phyloP scores from a whole-genome alignment of 805 yeast genomes.

The Candida pini region DNA sequence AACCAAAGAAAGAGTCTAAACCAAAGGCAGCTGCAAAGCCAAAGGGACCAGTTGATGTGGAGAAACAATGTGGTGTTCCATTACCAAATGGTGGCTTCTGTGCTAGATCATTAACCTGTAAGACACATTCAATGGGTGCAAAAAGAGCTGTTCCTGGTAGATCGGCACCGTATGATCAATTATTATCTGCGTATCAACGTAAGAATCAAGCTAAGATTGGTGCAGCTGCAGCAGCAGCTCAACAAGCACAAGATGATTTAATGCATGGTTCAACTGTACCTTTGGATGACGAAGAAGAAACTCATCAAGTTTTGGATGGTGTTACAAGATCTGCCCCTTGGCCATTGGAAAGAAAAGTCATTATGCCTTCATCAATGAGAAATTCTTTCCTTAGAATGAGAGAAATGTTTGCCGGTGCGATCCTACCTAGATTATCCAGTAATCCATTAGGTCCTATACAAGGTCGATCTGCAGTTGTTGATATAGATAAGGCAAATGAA shows the following conservation, averaged over 20 bases:
- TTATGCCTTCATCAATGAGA: slow-evolving; percentile 66
- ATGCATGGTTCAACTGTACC: slow-evolving; percentile 41
- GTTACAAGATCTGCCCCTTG: slow-evolving; percentile 72
- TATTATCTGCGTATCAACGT: slow-evolving; percentile 85
- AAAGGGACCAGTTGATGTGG: slow-evolving; percentile 85
- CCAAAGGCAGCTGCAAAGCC: slow-evolving; percentile 47
- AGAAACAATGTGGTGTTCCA: slow-evolving; percentile 93
- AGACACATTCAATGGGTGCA: slow-evolving; percentile 98
- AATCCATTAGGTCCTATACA: slow-evolving; percentile 68
- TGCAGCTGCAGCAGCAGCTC: slow-evolving; percentile 73
- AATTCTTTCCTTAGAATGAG: slow-evolving; percentile 78
- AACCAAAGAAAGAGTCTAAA: slow-evolving; percentile 28
- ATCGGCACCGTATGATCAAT: slow-evolving; percentile 84
- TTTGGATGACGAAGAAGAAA: slow-evolving; percentile 86
- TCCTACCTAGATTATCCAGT: slow-evolving; percentile 54
- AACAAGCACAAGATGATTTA: slow-evolving; percentile 67
- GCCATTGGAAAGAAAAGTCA: slow-evolving; percentile 74
- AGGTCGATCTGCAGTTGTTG: slow-evolving; percentile 74
- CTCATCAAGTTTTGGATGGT: slow-evolving; percentile 86
- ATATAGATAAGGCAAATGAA: slow-evolving; percentile 66
- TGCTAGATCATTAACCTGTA: slow-evolving; percentile 93
- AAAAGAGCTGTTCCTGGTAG: slow-evolving; percentile 93
- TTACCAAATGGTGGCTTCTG: slow-evolving; percentile 92
- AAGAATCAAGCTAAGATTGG: slow-evolving; percentile 88
- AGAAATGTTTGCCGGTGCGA: slow-evolving; percentile 89